These are phyloP conservation scores for Boletus rex-veris DNA, from an alignment of 768 basidiomycete species.

Conservation along the genomic window DNA sequence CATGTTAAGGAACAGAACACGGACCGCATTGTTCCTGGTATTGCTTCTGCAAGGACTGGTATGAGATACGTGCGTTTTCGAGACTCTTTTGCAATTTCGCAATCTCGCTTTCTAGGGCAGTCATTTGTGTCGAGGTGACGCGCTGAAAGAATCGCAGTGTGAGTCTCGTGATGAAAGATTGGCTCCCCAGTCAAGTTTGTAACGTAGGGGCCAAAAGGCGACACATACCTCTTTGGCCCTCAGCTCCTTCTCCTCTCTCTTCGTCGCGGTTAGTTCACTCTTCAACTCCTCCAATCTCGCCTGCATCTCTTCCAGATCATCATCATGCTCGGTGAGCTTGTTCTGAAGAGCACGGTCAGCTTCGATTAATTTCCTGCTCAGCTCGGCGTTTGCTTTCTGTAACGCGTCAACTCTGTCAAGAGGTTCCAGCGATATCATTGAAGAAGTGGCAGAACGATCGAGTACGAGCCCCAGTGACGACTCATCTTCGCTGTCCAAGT, in stretches of 20 bases:
- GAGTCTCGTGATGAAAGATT: background rate
- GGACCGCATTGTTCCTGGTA: slow-evolving; percentile 85
- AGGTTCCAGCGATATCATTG: slow-evolving; percentile 67
- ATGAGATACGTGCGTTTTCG: slow-evolving; percentile 68
- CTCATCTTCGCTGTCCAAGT: slow-evolving; percentile 48
- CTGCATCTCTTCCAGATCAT: slow-evolving; percentile 81
- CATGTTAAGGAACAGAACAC: slow-evolving; percentile 26
- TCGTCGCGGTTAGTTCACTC: slow-evolving; percentile 72
- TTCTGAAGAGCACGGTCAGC: slow-evolving; percentile 65
- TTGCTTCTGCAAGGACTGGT: slow-evolving; percentile 77
- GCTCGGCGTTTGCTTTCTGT: slow-evolving; percentile 68
- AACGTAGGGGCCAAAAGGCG: slow-evolving; percentile 1
- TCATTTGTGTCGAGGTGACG: slow-evolving; percentile 62
- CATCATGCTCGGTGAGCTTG: slow-evolving; percentile 72
- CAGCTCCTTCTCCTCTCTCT: slow-evolving; percentile 91
- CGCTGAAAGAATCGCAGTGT: slow-evolving; percentile 40
- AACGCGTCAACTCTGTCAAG: slow-evolving; percentile 72
- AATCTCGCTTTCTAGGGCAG: slow-evolving; percentile 73
- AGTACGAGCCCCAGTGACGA: slow-evolving; percentile 54
- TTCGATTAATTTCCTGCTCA: slow-evolving; percentile 72
- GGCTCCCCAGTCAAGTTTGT: background rate
- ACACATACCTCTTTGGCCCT: slow-evolving; percentile 73
- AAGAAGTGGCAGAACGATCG: slow-evolving; percentile 56
- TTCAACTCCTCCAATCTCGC: slow-evolving; percentile 70
- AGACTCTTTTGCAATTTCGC: slow-evolving; percentile 69